Conservation (phyloP, 1,284 basidiomycete species). For the Anthracocystis setariae region DNA sequence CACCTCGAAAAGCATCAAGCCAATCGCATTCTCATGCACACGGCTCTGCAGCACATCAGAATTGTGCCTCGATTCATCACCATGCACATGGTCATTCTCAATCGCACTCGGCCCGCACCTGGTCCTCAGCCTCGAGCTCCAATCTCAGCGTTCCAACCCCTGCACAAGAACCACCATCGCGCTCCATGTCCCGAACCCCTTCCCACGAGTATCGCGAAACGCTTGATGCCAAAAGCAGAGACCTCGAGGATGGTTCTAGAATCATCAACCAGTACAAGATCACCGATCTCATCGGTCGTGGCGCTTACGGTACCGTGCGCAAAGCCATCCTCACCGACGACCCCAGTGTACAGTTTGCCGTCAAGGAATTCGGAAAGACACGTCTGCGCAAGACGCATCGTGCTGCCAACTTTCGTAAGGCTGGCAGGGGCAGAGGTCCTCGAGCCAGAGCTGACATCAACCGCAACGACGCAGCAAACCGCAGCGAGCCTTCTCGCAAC, state of each 20-base stretch:
- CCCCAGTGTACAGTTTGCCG: conserved; percentile 36
- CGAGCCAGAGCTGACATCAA: not conserved
- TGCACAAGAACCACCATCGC: conserved; percentile 22
- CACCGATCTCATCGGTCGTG: conserved; percentile 58
- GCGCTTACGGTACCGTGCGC: conserved; percentile 62
- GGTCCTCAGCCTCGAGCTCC: conserved; percentile 19
- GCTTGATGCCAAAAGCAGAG: conserved; percentile 59
- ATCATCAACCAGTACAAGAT: conserved; percentile 67
- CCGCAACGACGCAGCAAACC: conserved; percentile 9
- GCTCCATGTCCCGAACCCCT: conserved; percentile 34
- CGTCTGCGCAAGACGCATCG: conserved; percentile 55
- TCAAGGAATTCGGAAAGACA: conserved; percentile 67
- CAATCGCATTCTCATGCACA: conserved; percentile 6
- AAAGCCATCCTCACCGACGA: conserved; percentile 53
- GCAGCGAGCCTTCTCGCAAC: conserved; percentile 11
- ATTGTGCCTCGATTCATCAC: not conserved
- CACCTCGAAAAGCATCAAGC: conserved; percentile 2
- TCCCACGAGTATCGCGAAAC: conserved; percentile 57
- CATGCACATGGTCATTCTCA: conserved; percentile 10
- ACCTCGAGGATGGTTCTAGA: conserved; percentile 60
- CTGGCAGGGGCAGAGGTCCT: conserved; percentile 5
- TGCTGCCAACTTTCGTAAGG: conserved; percentile 33
- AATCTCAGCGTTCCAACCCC: conserved; percentile 24
- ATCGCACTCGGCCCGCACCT: conserved; percentile 12
- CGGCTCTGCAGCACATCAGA: not conserved